These are phyloP conservation scores for Colletotrichum gloeosporioides DNA, from an alignment of 2,329 filamentous ascomycete species.

Conservation along the genomic window DNA sequence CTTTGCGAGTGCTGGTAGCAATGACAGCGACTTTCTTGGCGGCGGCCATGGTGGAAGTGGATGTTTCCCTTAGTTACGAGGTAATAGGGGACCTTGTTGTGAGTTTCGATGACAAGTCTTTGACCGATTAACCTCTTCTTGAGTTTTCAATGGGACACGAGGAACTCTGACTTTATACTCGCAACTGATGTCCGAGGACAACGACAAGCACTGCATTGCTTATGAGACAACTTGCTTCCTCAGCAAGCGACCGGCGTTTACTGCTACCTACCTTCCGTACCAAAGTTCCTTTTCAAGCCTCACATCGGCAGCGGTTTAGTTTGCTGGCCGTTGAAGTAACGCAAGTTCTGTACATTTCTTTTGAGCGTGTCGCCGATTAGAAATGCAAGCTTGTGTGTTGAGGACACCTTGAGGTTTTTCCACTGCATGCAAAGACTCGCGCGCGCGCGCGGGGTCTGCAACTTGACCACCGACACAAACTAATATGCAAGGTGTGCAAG, in stretches of 20 bases:
- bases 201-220: background rate
- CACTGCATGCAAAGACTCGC: background rate
- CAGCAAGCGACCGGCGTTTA: background rate
- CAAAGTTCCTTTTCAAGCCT: background rate
- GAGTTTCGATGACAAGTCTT: background rate
- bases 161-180: background rate
- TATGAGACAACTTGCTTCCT: background rate
- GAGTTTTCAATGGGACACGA: background rate
- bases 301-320: background rate
- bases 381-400: background rate
- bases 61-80: background rate
- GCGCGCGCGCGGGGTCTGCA: background rate
- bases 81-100: background rate
- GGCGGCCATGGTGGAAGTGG: background rate
- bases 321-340: background rate
- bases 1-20: conserved; percentile 37
- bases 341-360: background rate
- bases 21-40: conserved; percentile 37
- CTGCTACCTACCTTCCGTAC: background rate
- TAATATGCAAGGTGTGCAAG: background rate
- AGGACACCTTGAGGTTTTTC: background rate
- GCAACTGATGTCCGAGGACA: background rate
- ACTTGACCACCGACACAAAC: background rate
- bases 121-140: background rate
- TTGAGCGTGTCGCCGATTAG: background rate